These are phyloP conservation scores for Panicum virgatum DNA, from an alignment of 202 grass and related monocot species.

Conservation along the genomic window DNA sequence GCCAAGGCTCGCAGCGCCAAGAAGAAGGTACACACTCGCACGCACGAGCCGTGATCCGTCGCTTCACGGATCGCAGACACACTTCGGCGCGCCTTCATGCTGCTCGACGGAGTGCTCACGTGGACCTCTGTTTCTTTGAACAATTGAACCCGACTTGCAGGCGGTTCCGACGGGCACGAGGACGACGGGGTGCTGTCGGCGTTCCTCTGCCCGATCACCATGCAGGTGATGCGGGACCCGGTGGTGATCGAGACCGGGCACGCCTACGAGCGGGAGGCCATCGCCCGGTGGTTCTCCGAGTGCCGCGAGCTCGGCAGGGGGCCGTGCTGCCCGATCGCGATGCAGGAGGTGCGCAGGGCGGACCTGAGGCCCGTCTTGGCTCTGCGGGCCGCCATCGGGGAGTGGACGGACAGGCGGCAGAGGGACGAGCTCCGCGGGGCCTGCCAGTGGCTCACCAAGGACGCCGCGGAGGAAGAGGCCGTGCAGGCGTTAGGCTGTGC, in stretches of 20 bases:
- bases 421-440: conserved; percentile 40
- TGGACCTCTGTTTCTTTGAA: neutral
- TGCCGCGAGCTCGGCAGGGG: conserved; percentile 34
- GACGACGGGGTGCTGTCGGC: conserved; percentile 39
- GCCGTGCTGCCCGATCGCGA: conserved; percentile 53
- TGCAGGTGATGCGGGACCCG: conserved; percentile 62
- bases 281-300: conserved; percentile 54
- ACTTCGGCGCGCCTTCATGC: neutral
- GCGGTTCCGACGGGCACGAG: neutral
- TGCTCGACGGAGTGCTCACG: conserved; percentile 17
- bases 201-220: conserved; percentile 75
- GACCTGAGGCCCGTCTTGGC: conserved; percentile 49
- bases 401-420: conserved; percentile 58
- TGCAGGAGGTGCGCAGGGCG: conserved; percentile 34
- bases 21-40: conserved; percentile 6
- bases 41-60: neutral
- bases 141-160: neutral
- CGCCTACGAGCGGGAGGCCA: conserved; percentile 58
- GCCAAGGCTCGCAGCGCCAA: conserved; percentile 1
- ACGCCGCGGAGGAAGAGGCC: conserved; percentile 50
- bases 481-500: conserved; percentile 42
- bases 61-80: neutral
- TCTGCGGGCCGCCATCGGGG: conserved; percentile 46
- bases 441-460: conserved; percentile 41
- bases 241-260: conserved; percentile 69